Evolutionary conservation across 257 asterid genomes (phyloP).

Genomic region (Jasminum sambac): DNA sequence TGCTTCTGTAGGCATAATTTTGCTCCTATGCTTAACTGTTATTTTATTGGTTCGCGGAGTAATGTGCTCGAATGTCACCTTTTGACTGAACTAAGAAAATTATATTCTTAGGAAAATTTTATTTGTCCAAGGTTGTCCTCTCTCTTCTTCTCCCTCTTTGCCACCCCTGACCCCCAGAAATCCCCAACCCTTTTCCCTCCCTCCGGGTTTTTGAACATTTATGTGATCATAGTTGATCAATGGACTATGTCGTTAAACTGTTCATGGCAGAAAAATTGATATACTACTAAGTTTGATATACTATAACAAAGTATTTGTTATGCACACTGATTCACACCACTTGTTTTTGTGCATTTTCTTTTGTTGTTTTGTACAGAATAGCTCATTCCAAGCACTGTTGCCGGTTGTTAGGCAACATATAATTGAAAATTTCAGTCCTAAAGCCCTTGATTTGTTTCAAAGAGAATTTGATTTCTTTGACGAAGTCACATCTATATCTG

Average conservation of each 20-base stretch:
- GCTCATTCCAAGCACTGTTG: slow-evolving; percentile 69
- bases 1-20: neutral
- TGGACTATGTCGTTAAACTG: neutral
- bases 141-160: neutral
- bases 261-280: slow-evolving; percentile 4
- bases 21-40: neutral
- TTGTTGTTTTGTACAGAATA: slow-evolving; percentile 51
- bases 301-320: slow-evolving; percentile 11
- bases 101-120: neutral
- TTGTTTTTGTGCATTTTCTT: slow-evolving; percentile 4
- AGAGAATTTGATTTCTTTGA: slow-evolving; percentile 98
- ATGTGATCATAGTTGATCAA: neutral
- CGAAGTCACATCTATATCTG: slow-evolving; percentile 97
- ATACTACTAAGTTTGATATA: neutral
- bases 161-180: too few relatives aligned
- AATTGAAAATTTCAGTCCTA: slow-evolving; percentile 73
- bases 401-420: slow-evolving; percentile 85
- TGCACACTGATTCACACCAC: slow-evolving; percentile 17
- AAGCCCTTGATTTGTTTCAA: slow-evolving; percentile 71
- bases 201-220: neutral
- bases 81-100: neutral
- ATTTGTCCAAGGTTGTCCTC: neutral
- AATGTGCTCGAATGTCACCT: neutral
- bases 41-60: neutral
- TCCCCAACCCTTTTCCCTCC: neutral